phyloP scores from a whole-genome alignment of 2,329 filamentous ascomycete species.

The Ophiosphaerella herpotricha region DNA sequence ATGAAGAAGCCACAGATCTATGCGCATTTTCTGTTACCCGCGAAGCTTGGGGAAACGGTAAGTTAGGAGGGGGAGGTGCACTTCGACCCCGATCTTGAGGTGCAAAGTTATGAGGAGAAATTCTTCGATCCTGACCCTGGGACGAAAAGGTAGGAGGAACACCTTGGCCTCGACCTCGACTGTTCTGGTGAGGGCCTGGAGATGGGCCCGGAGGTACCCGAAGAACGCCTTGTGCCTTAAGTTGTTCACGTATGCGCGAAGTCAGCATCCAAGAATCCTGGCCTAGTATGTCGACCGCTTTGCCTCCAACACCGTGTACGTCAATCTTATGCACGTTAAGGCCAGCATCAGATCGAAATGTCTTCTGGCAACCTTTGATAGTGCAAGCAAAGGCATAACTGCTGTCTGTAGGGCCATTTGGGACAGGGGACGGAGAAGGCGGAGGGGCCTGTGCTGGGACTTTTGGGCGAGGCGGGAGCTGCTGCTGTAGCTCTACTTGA shows the following conservation, averaged over 20 bases:
- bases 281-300: conserved; percentile 22
- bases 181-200: not conserved
- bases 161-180: not conserved
- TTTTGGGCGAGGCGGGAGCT: too few relatives aligned
- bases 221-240: conserved; percentile 14
- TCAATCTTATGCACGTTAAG: conserved; percentile 27
- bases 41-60: not conserved
- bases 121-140: too few relatives aligned
- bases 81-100: not conserved
- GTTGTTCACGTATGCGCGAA: conserved; percentile 17
- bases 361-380: conserved; percentile 14
- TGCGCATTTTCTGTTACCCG: too few relatives aligned
- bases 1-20: too few relatives aligned
- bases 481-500: too few relatives aligned
- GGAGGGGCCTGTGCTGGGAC: too few relatives aligned
- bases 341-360: conserved; percentile 24
- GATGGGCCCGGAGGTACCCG: conserved; percentile 2
- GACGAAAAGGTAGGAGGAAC: not conserved
- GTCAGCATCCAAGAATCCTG: conserved; percentile 29
- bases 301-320: conserved; percentile 28
- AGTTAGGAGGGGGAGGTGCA: not conserved
- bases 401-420: not conserved
- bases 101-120: not conserved
- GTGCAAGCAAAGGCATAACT: conserved; percentile 13
- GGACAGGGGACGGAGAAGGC: not conserved